Conservation (phyloP, 1,139 yeast species). For the Meyerozyma smithsonii region DNA sequence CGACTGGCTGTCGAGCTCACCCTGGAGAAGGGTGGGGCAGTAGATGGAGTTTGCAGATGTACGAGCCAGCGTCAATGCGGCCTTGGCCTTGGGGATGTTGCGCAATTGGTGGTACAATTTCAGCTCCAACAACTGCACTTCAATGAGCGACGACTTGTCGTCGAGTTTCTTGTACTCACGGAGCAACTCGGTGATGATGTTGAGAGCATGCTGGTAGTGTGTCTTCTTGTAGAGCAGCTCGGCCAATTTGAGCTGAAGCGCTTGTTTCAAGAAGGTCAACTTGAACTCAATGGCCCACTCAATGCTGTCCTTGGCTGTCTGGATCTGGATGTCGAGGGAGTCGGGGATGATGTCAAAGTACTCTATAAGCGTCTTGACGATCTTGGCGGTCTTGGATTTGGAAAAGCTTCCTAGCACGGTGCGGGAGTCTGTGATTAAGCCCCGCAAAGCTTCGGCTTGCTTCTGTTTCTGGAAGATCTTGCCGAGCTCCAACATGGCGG, state of each 20-base stretch:
- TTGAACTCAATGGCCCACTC: constrained; percentile 85
- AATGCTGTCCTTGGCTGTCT: constrained; percentile 72
- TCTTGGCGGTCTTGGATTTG: constrained; percentile 91
- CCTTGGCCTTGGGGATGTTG: constrained; percentile 88
- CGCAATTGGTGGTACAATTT: constrained; percentile 88
- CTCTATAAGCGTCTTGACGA: constrained; percentile 73
- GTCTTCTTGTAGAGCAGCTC: constrained; percentile 65
- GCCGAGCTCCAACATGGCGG: constrained; percentile 61
- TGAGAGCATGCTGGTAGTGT: constrained; percentile 65
- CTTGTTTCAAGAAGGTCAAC: constrained; percentile 83
- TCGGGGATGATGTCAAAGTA: constrained; percentile 65
- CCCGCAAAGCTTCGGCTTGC: constrained; percentile 48
- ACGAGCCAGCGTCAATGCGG: constrained; percentile 91
- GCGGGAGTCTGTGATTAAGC: constrained; percentile 67
- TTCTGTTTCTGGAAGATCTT: constrained; percentile 44
- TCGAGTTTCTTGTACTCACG: constrained; percentile 89
- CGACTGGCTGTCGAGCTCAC: constrained; percentile 90
- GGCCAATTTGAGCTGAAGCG: constrained; percentile 79
- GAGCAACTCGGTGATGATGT: constrained; percentile 65
- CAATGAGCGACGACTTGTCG: constrained; percentile 92
- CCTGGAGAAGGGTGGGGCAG: constrained; percentile 92
- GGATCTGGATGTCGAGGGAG: constrained; percentile 67
- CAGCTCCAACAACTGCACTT: constrained; percentile 88
- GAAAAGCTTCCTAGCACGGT: constrained; percentile 71
- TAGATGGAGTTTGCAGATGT: constrained; percentile 95